Base-by-base conservation (phyloP, 2,329 filamentous ascomycete genomes). In the Trichoderma simmonsii region DNA sequence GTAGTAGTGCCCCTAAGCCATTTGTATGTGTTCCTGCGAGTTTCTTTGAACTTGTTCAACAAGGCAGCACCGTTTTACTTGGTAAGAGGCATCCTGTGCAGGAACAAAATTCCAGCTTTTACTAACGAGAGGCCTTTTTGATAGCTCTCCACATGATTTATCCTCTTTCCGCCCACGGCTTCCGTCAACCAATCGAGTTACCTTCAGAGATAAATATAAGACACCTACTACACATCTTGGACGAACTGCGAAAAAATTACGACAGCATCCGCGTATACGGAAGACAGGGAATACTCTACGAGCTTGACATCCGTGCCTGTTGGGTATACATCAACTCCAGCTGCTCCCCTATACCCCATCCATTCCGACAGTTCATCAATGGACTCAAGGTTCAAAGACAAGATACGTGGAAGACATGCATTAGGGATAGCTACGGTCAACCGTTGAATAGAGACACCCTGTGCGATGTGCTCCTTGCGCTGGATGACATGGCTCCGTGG, bases 1-100 rank as follows among this genome's bases (percentile, higher is more conserved):
- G 51, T 15, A 62, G 36, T 12, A 72, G 28, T 56, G 71, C 65
- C 7, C 57, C 32, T 15, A 72, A 59, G 59, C 71, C 71, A 8
- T 69, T 68, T 36, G 60, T 71, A n/a, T 72, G 71, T 30, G 60
- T 14, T 6, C 60, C 67, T 30, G 71, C 71, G 7, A 59, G 68
- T 54, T 72, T 72, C 34, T 60, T 70, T 28, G 66, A 72, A 21
- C 26, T 56, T 43, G 21, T 72, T 9, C 57, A 71, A 12, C 51
- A 60, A 26, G 28, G 34, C 15, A 72, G 71, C 60, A 72, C 61
- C 26, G 18, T 26, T 9, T 34, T 63, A 14, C 59, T 71, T 18
- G 61, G 71, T 72, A 72, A 57, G 71, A 43, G 26, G 9, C 62
- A 21, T 26, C 62, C 4, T 24, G 6, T 12, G 18, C 8, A 12